phyloP scores from a whole-genome alignment of 345 rosid species.

The Populus alba region DNA sequence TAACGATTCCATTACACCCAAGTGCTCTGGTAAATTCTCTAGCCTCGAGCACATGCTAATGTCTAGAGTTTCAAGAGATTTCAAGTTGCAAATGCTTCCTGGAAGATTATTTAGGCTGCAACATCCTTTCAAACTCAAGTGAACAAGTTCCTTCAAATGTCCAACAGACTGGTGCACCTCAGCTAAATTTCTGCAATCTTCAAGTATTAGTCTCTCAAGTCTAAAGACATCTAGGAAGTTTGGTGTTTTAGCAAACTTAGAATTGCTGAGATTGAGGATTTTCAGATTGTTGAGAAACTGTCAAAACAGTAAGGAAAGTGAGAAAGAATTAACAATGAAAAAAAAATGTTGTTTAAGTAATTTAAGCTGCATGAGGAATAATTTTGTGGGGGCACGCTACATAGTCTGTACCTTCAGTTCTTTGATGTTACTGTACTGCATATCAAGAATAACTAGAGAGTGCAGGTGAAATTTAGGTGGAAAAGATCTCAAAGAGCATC shows the following conservation, averaged over 20 bases:
- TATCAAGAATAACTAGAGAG: constrained; percentile 1
- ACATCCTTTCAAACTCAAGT: too few relatives aligned
- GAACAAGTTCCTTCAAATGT: not conserved
- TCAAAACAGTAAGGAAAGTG: too few relatives aligned
- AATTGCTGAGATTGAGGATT: not conserved
- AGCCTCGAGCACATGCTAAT: too few relatives aligned
- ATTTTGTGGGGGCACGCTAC: too few relatives aligned
- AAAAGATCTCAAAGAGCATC: not conserved
- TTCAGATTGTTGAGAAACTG: not conserved
- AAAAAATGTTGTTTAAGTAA: not conserved
- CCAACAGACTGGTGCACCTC: not conserved
- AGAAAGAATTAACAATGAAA: not conserved
- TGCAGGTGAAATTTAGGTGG: not conserved
- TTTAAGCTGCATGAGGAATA: too few relatives aligned
- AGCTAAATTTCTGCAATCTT: not conserved
- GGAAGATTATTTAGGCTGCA: too few relatives aligned
- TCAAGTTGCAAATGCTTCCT: too few relatives aligned
- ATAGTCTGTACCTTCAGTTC: not conserved
- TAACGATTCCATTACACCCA: too few relatives aligned
- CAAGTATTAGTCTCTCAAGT: not conserved
- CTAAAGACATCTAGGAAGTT: not conserved
- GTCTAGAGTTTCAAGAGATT: too few relatives aligned
- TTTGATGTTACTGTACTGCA: not conserved
- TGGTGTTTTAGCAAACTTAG: not conserved
- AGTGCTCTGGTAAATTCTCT: too few relatives aligned